A percentile compares a stretch with the other conserved stretches of the same genome.
Conservation (phyloP, 768 basidiomycete genomes). For the Mrakia frigida region DNA sequence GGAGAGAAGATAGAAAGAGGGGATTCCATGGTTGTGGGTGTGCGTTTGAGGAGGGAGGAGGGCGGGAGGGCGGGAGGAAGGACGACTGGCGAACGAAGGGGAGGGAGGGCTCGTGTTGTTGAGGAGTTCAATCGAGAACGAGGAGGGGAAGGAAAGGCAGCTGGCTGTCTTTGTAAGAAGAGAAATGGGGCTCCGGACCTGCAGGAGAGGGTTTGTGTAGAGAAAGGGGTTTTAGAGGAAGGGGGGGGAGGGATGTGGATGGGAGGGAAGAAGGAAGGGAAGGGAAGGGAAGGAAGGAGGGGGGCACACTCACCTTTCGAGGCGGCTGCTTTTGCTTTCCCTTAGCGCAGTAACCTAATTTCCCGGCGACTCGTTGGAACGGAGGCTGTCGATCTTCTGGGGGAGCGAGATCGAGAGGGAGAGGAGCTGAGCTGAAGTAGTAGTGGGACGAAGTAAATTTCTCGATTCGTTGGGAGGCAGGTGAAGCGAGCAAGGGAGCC, state of each 20-base stretch:
- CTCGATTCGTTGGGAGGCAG: no score
- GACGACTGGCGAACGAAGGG: constrained; percentile 5
- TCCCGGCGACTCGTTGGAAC: no score
- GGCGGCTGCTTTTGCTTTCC: not conserved
- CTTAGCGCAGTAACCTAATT: no score
- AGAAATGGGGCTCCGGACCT: not conserved
- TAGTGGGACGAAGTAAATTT: no score
- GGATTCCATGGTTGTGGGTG: no score
- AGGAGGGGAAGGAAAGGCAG: not conserved
- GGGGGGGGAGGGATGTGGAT: not conserved
- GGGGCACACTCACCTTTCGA: no score
- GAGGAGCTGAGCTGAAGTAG: no score
- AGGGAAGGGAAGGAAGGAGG: not conserved
- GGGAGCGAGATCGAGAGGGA: no score
- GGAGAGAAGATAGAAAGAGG: not conserved
- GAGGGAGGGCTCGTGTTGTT: not conserved
- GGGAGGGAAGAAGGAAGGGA: not conserved
- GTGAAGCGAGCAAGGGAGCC: no score
- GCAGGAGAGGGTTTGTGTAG: not conserved
- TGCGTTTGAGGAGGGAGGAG: not conserved
- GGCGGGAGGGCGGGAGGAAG: not conserved
- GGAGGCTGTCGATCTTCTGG: no score
- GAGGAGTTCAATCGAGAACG: not conserved
- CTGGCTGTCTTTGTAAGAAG: not conserved
- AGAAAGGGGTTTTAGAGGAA: not conserved